Evolutionary conservation across 129 eudicot genomes (phyloP).

Genomic region (Ambrosia trifida): DNA sequence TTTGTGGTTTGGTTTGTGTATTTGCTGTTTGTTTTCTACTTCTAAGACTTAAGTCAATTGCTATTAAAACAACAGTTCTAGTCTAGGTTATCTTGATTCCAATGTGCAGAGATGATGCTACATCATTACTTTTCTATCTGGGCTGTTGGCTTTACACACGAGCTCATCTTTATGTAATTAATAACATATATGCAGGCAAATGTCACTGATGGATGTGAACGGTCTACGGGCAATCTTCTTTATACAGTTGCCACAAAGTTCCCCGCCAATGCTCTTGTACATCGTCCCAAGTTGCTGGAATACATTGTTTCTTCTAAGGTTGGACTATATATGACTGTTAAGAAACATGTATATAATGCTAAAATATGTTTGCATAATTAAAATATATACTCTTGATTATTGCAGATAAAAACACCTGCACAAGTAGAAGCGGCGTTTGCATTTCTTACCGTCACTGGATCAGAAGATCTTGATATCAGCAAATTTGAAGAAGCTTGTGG

Average conservation of each 20-base stretch:
- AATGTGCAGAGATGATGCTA: not conserved
- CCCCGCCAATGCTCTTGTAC: constrained; percentile 88
- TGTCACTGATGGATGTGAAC: constrained; percentile 77
- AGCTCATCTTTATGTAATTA: not conserved
- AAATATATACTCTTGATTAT: not conserved
- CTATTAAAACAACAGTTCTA: not conserved
- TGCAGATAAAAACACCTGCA: constrained; percentile 84
- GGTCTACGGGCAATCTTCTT: constrained; percentile 72
- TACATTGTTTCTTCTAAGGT: constrained; percentile 81
- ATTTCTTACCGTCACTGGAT: constrained; percentile 59
- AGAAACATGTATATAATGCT: not conserved
- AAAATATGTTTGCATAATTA: not conserved
- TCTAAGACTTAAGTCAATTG: not conserved
- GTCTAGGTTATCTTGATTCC: not conserved
- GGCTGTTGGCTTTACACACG: not conserved
- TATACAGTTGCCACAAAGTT: constrained; percentile 84
- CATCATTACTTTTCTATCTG: not conserved
- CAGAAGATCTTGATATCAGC: constrained; percentile 47
- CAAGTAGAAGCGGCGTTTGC: constrained; percentile 90
- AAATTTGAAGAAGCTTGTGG: constrained; percentile 97
- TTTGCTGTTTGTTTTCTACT: too few relatives aligned
- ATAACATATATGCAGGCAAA: constrained; percentile 50
- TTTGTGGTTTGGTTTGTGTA: too few relatives aligned
- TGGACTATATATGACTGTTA: not conserved
- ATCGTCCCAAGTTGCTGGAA: constrained; percentile 61